phyloP scores from a whole-genome alignment of 495 filamentous ascomycete species.

The Aspergillus bridgeri region DNA sequence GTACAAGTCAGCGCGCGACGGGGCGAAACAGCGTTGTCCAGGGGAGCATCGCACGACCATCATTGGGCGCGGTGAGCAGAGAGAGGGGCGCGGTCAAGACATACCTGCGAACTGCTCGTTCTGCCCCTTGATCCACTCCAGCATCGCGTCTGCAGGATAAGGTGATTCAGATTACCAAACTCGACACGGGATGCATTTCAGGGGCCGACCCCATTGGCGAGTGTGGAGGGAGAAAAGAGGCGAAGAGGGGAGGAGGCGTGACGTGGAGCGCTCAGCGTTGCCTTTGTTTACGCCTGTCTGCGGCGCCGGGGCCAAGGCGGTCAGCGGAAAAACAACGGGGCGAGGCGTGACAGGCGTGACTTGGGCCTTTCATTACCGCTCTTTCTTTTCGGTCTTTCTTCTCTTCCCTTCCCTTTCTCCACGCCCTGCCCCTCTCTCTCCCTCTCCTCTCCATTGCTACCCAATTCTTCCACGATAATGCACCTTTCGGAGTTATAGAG shows the following conservation, averaged over 20 bases:
- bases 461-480: constrained; percentile 12
- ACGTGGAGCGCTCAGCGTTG: constrained; percentile 34
- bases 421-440: background rate
- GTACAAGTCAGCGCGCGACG: constrained; percentile 20
- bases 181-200: constrained; percentile 15
- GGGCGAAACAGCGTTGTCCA: constrained; percentile 1
- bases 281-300: constrained; percentile 25
- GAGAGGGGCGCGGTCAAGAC: constrained; percentile 15
- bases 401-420: background rate
- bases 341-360: too few species aligned
- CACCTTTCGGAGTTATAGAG: constrained; percentile 30
- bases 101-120: constrained; percentile 26
- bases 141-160: constrained; percentile 25
- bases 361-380: constrained; percentile 1
- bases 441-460: background rate
- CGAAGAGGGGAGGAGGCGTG: constrained; percentile 13
- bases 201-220: constrained; percentile 16
- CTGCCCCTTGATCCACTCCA: constrained; percentile 31
- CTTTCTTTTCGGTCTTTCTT: background rate
- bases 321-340: constrained; percentile 21
- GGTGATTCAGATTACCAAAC: constrained; percentile 12
- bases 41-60: constrained; percentile 7
- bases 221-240: constrained; percentile 3
- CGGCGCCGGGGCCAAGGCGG: constrained; percentile 8
- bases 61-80: constrained; percentile 12